Evolutionary conservation across 305 asterid genomes (phyloP).

Genomic region (Fraxinus sp.): DNA sequence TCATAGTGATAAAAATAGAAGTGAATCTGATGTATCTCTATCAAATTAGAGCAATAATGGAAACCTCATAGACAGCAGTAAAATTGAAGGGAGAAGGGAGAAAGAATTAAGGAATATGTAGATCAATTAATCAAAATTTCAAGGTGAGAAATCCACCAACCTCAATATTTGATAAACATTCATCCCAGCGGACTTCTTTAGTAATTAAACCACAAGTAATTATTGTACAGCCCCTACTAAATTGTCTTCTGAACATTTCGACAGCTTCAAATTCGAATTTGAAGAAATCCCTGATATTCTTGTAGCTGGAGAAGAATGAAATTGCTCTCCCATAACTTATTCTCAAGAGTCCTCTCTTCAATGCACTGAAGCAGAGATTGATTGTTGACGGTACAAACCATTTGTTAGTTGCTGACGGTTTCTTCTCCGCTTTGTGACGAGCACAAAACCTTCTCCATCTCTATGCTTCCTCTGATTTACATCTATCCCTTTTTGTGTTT

Average conservation of each 20-base stretch:
- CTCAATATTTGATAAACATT: conserved; percentile 20
- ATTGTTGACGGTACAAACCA: conserved; percentile 68
- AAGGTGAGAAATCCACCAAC: conserved; percentile 26
- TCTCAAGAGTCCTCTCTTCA: conserved; percentile 40
- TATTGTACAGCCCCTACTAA: conserved; percentile 14
- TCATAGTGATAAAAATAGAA: neutral
- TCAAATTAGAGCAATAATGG: conserved; percentile 20
- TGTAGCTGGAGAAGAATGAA: conserved; percentile 15
- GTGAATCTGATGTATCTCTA: conserved; percentile 23
- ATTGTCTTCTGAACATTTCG: conserved; percentile 18
- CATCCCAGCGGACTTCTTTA: conserved; percentile 20
- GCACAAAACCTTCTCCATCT: conserved; percentile 92
- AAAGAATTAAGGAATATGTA: conserved; percentile 32
- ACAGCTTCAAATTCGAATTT: conserved; percentile 15
- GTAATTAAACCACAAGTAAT: neutral
- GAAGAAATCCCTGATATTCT: conserved; percentile 9
- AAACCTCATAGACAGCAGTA: conserved; percentile 18
- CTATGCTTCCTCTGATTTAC: conserved; percentile 41
- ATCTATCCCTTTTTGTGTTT: conserved; percentile 34
- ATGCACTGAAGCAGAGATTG: conserved; percentile 80
- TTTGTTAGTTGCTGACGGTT: conserved; percentile 74
- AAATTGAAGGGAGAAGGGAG: conserved; percentile 18
- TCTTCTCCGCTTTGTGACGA: conserved; percentile 82
- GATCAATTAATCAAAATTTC: conserved; percentile 38
- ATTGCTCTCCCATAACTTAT: conserved; percentile 11